A percentile compares a stretch with the other conserved stretches of the same genome.
Conservation (phyloP, 768 basidiomycete species). For the Sistotremastrum niveocremeum region DNA sequence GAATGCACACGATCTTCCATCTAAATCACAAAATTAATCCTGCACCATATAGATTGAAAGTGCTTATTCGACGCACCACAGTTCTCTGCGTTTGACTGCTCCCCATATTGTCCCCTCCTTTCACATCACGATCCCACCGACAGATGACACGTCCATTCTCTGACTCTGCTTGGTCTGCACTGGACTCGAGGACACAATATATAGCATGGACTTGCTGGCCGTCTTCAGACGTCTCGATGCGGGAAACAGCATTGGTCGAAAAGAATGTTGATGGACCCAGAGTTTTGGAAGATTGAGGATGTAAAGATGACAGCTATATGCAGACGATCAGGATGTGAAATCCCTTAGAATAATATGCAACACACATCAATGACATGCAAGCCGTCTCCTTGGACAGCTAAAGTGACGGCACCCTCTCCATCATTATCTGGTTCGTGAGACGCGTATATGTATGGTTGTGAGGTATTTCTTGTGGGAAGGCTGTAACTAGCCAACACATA, state of each 20-base stretch:
- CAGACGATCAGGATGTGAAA: conserved; percentile 1
- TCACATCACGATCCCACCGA: conserved; percentile 27
- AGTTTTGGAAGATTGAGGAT: conserved; percentile 55
- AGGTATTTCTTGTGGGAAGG: too few relatives aligned
- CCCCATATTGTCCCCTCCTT: conserved; percentile 27
- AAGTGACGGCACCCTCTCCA: conserved; percentile 45
- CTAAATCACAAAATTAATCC: too few relatives aligned
- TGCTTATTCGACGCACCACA: conserved; percentile 25
- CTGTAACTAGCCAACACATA: too few relatives aligned
- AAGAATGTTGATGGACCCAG: conserved; percentile 54
- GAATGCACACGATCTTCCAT: conserved; percentile 7
- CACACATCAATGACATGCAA: conserved; percentile 62
- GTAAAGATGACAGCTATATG: conserved; percentile 43
- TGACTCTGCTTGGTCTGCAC: conserved; percentile 29
- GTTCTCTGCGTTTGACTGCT: conserved; percentile 26
- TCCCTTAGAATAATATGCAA: conserved; percentile 8
- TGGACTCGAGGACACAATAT: conserved; percentile 38
- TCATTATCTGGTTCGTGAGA: conserved; percentile 8
- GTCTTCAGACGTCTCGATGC: conserved; percentile 18
- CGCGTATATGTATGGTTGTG: too few relatives aligned
- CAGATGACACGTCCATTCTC: conserved; percentile 40
- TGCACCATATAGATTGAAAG: neutral
- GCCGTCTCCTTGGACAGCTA: conserved; percentile 61
- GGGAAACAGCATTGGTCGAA: conserved; percentile 41
- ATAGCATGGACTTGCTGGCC: conserved; percentile 30